These are phyloP conservation scores for Cryptosporidium bovis DNA, from an alignment of 169 alveolate genomes.

Conservation along the genomic window DNA sequence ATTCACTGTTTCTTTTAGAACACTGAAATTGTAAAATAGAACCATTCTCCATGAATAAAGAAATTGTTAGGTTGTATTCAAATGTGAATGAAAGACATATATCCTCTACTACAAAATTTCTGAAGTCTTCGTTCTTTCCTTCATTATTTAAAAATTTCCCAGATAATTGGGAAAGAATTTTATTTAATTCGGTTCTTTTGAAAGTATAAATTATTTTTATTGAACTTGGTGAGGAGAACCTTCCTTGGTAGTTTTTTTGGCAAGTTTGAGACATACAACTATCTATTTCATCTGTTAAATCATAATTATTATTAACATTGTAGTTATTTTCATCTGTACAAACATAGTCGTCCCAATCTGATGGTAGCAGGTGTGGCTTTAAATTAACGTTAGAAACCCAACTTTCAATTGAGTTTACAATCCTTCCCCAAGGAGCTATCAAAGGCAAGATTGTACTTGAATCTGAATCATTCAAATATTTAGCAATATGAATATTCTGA, in stretches of 20 bases:
- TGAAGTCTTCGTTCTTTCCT: not conserved
- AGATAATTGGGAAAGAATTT: slow-evolving; percentile 26
- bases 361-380: slow-evolving; percentile 11
- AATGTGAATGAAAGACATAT: slow-evolving; percentile 31
- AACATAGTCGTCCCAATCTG: slow-evolving; percentile 69
- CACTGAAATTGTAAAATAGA: slow-evolving; percentile 59
- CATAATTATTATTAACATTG: not conserved
- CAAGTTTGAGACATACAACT: not conserved
- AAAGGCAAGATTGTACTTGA: not conserved
- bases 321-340: not conserved
- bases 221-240: slow-evolving; percentile 43
- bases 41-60: slow-evolving; percentile 48
- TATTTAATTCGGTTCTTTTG: slow-evolving; percentile 9
- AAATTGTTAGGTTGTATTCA: slow-evolving; percentile 27
- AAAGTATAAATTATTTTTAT: slow-evolving; percentile 18
- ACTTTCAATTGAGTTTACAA: slow-evolving; percentile 20
- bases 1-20: slow-evolving; percentile 34
- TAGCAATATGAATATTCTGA: slow-evolving; percentile 40
- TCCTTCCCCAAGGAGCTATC: slow-evolving; percentile 67
- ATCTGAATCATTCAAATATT: slow-evolving; percentile 9
- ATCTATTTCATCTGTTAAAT: not conserved
- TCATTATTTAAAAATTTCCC: not conserved
- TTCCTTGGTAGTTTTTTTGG: not conserved
- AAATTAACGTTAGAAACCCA: slow-evolving; percentile 46
- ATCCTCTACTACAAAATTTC: not conserved